Evolutionary conservation across 106 monocot genomes (phyloP).

Genomic region (Phalaenopsis aphrodite): DNA sequence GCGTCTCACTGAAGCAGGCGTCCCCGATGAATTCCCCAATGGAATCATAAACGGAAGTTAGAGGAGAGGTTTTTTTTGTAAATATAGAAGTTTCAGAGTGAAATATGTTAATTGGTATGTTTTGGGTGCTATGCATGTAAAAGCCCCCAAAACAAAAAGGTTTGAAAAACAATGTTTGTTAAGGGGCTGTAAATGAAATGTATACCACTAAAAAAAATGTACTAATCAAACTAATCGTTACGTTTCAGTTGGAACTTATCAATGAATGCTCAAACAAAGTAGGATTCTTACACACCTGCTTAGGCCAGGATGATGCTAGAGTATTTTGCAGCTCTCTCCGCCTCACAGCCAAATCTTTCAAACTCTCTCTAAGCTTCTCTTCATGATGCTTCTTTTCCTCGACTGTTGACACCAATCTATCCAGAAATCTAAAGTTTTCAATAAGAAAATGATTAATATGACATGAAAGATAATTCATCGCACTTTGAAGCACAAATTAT

Average conservation of each 20-base stretch:
- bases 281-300: conserved; percentile 54
- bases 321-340: conserved; percentile 90
- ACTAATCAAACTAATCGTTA: not conserved
- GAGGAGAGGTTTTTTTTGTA: too few relatives aligned
- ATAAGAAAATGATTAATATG: not conserved
- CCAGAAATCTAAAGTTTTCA: conserved; percentile 52
- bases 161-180: not conserved
- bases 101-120: too few relatives aligned
- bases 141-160: not conserved
- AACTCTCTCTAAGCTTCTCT: conserved; percentile 68
- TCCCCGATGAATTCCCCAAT: too few relatives aligned
- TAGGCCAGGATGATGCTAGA: conserved; percentile 88
- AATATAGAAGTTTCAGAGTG: too few relatives aligned
- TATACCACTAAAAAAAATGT: not conserved
- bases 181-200: conserved; percentile 1
- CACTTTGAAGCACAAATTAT: not conserved
- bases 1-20: too few relatives aligned
- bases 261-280: not conserved
- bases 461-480: not conserved
- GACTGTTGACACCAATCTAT: conserved; percentile 69
- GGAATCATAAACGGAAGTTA: too few relatives aligned
- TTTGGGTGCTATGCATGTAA: too few relatives aligned
- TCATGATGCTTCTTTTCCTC: conserved; percentile 94
- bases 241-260: not conserved
- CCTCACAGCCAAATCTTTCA: conserved; percentile 67